A percentile compares a stretch with the other conserved stretches of the same genome.
Evolutionary conservation across 1,139 yeast genomes (phyloP).

Genomic region (Scheffersomyces parashehatae): DNA sequence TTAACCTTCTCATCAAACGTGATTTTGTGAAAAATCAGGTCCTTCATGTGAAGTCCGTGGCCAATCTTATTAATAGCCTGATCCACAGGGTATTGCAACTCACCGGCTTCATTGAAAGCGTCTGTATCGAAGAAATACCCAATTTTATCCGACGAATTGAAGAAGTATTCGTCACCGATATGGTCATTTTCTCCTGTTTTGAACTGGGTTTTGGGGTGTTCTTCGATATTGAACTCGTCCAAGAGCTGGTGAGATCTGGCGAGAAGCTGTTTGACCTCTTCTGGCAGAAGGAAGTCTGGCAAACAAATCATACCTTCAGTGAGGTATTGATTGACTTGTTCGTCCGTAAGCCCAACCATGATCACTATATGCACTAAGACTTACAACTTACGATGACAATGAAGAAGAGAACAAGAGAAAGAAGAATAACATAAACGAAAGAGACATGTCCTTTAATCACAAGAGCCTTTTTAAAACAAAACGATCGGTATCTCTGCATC

Average conservation of each 20-base stretch:
- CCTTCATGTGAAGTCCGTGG: conserved; percentile 67
- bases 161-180: conserved; percentile 73
- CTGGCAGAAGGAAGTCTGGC: conserved; percentile 50
- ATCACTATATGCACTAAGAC: background rate
- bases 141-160: conserved; percentile 68
- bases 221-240: conserved; percentile 47
- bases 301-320: conserved; percentile 65
- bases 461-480: too few species aligned
- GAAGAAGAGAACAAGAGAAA: too few species aligned
- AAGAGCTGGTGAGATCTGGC: conserved; percentile 47
- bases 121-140: conserved; percentile 72
- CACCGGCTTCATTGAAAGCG: conserved; percentile 57
- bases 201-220: conserved; percentile 75
- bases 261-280: conserved; percentile 42
- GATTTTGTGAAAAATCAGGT: conserved; percentile 45
- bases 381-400: too few species aligned
- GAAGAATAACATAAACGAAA: too few species aligned
- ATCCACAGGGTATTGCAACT: conserved; percentile 52
- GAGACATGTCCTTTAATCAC: too few species aligned
- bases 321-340: conserved; percentile 48
- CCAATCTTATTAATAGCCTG: conserved; percentile 76
- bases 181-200: conserved; percentile 66
- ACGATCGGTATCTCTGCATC: too few species aligned
- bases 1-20: conserved; percentile 55
- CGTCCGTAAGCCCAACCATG: conserved; percentile 22